phyloP scores from a whole-genome alignment of 208 protist genomes.

The Cochliopodium minus region DNA sequence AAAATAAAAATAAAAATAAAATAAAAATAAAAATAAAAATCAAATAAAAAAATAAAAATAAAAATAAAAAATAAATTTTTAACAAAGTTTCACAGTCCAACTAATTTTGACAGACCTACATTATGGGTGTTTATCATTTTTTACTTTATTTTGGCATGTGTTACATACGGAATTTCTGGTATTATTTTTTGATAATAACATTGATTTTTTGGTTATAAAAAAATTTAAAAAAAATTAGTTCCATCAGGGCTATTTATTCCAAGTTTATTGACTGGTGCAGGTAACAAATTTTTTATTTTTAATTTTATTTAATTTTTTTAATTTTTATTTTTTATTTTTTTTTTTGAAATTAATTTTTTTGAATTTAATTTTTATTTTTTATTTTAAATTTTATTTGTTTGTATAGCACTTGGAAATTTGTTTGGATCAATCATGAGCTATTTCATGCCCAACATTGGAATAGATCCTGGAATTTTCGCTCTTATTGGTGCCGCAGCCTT shows the following conservation, averaged over 20 bases:
- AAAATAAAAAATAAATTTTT: too few species aligned
- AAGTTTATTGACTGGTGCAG: conserved; percentile 61
- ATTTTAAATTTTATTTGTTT: neutral
- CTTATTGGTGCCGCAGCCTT: conserved; percentile 70
- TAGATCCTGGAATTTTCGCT: conserved; percentile 68
- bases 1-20: too few species aligned
- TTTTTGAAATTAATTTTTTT: conserved; percentile 45
- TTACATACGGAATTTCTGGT: too few species aligned
- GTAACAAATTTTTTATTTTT: conserved; percentile 55
- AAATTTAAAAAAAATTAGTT: too few species aligned
- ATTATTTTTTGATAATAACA: too few species aligned
- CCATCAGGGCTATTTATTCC: conserved; percentile 63
- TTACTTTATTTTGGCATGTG: too few species aligned
- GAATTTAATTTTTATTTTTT: conserved; percentile 27
- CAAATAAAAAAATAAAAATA: too few species aligned
- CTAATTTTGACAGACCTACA: too few species aligned
- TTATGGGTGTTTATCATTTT: too few species aligned
- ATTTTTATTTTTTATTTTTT: neutral
- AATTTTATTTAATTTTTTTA: conserved; percentile 29
- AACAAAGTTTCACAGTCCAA: too few species aligned
- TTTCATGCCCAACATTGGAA: conserved; percentile 37
- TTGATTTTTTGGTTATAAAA: too few species aligned
- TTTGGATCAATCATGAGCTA: conserved; percentile 31
- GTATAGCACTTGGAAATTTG: neutral
- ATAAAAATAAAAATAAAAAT: too few species aligned